phyloP scores from a whole-genome alignment of 257 asterid genomes.

The Petunia axillaris region DNA sequence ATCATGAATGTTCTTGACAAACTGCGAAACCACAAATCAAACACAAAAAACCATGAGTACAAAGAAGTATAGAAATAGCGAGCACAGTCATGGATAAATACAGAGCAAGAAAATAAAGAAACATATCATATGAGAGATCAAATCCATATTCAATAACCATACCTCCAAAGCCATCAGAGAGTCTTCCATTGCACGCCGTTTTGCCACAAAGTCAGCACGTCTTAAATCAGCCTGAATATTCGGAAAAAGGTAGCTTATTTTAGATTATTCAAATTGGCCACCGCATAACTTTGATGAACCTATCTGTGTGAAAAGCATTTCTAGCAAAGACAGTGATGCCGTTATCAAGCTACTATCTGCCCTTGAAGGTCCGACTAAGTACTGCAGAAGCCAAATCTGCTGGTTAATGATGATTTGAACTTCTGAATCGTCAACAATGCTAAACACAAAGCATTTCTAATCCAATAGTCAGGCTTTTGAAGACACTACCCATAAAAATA shows the following conservation, averaged over 20 bases:
- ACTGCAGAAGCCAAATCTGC: neutral
- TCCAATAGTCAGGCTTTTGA: neutral
- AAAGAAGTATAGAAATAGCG: neutral
- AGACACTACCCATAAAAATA: neutral
- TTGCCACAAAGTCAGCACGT: slow-evolving; percentile 83
- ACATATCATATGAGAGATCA: neutral
- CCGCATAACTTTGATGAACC: slow-evolving; percentile 1
- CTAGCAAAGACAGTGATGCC: neutral
- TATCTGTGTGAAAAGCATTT: neutral
- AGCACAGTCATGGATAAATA: neutral
- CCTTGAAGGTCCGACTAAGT: neutral
- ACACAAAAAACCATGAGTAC: slow-evolving; percentile 27
- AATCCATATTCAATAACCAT: slow-evolving; percentile 25
- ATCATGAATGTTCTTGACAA: slow-evolving; percentile 79
- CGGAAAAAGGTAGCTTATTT: neutral
- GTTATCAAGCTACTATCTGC: neutral
- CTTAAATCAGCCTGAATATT: slow-evolving; percentile 82
- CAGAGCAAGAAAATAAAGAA: neutral
- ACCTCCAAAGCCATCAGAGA: slow-evolving; percentile 91
- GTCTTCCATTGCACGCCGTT: slow-evolving; percentile 92
- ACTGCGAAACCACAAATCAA: slow-evolving; percentile 64
- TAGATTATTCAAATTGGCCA: neutral
- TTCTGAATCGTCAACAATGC: neutral
- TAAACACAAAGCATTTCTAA: neutral
- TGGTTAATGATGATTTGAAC: neutral